Conservation (phyloP, 2,329 filamentous ascomycete species). For the Paecilomyces niveus region DNA sequence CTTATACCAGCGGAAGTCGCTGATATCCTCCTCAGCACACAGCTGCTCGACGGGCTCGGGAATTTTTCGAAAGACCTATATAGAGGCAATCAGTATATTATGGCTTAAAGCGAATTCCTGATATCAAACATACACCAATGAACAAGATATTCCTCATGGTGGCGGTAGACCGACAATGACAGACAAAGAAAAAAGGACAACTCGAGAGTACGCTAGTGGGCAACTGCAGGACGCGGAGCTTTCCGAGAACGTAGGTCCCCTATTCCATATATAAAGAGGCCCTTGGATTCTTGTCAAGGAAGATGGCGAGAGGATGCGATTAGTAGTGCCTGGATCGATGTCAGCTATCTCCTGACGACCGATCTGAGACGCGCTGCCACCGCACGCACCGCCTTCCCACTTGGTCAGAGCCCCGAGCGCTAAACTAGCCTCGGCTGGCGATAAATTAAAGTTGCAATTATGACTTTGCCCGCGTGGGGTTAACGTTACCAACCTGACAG, state of each 20-base stretch:
- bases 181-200: neutral
- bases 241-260: neutral
- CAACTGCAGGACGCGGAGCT: neutral
- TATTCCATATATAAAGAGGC: neutral
- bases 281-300: neutral
- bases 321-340: neutral
- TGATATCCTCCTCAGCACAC: slow-evolving; percentile 68
- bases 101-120: neutral
- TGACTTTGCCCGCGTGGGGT: neutral
- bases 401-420: neutral
- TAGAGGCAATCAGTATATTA: neutral
- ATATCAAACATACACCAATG: slow-evolving; percentile 61
- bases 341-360: neutral
- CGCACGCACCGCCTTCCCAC: neutral
- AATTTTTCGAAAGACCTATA: slow-evolving; percentile 74
- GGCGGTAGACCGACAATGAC: slow-evolving; percentile 6
- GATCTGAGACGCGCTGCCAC: neutral
- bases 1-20: slow-evolving; percentile 73
- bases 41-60: slow-evolving; percentile 69
- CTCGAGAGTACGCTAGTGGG: neutral
- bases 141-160: slow-evolving; percentile 77
- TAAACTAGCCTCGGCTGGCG: neutral
- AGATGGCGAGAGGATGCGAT: neutral
- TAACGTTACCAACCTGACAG: neutral
- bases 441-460: neutral